Evolutionary conservation across 192 early-diverging fungal genomes (phyloP).

Genomic region (Fimicolochytrium jonesii): DNA sequence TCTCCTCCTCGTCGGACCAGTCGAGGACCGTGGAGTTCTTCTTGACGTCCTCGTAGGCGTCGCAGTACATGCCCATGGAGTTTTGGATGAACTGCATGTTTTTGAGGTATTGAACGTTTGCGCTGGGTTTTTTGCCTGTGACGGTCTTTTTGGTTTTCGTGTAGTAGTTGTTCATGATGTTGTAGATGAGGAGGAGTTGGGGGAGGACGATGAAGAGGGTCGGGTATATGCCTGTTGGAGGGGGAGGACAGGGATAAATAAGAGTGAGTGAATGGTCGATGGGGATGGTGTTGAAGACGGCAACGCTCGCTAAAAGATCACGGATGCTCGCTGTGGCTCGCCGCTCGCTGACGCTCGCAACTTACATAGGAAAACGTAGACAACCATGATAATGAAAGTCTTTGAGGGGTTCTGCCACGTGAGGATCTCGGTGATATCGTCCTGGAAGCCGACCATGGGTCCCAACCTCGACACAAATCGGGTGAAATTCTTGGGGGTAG

Average conservation of each 20-base stretch:
- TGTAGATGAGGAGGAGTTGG: conserved; percentile 45
- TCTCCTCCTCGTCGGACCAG: conserved; percentile 39
- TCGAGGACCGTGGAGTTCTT: conserved; percentile 23
- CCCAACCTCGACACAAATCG: conserved; percentile 63
- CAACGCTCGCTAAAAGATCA: no score
- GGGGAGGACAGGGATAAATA: neutral
- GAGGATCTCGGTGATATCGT: conserved; percentile 56
- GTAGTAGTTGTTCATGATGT: conserved; percentile 53
- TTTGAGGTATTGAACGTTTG: conserved; percentile 56
- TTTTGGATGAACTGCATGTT: conserved; percentile 76
- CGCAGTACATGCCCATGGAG: conserved; percentile 61
- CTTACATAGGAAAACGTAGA: conserved; percentile 42
- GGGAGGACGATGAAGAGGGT: conserved; percentile 50
- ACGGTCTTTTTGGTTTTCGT: conserved; percentile 36
- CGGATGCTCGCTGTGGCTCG: no score
- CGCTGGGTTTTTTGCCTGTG: conserved; percentile 26
- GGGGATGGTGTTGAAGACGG: conserved; percentile 8
- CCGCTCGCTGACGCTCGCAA: no score
- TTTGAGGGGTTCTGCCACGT: conserved; percentile 68
- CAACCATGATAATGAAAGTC: conserved; percentile 41
- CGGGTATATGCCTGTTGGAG: conserved; percentile 50
- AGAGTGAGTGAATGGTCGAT: neutral
- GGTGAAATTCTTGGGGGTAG: conserved; percentile 65
- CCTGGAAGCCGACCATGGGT: conserved; percentile 60
- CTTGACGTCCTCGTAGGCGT: conserved; percentile 35